Evolutionary conservation across 2,329 filamentous ascomycete genomes (phyloP).

Genomic region (Calonectria ilicicola): DNA sequence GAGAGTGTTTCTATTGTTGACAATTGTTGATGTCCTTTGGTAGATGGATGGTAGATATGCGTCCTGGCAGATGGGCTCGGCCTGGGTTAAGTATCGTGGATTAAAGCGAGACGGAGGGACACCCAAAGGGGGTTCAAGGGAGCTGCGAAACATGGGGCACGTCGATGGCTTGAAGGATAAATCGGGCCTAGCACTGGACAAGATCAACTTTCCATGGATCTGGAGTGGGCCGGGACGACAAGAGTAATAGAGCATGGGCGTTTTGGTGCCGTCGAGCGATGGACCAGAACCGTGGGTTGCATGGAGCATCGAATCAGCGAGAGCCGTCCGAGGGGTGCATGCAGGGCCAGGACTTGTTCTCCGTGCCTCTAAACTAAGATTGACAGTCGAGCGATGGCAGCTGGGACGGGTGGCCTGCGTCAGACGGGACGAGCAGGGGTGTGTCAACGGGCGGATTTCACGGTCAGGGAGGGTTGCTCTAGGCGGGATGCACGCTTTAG

Average conservation of each 20-base stretch:
- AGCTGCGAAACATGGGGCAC: conserved; percentile 48
- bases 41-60: neutral
- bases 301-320: conserved; percentile 44
- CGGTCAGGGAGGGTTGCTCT: conserved; percentile 31
- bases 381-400: conserved; percentile 41
- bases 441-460: conserved; percentile 50
- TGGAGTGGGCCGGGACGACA: conserved; percentile 50
- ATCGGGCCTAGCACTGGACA: conserved; percentile 49
- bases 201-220: conserved; percentile 53
- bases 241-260: conserved; percentile 42
- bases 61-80: conserved; percentile 34
- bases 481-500: conserved; percentile 39
- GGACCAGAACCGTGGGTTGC: conserved; percentile 50
- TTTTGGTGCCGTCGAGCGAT: conserved; percentile 42
- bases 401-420: conserved; percentile 45
- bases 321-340: conserved; percentile 22
- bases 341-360: conserved; percentile 35
- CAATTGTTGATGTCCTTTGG: neutral
- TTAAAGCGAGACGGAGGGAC: conserved; percentile 31
- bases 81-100: conserved; percentile 47
- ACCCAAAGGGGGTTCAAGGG: conserved; percentile 45
- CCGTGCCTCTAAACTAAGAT: conserved; percentile 40
- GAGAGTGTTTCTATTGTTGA: neutral
- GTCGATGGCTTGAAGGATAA: conserved; percentile 51
- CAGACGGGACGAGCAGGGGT: conserved; percentile 49